Percentiles rank a stretch among this genome's conserved stretches.
phyloP scores from a whole-genome alignment of 1,284 basidiomycete genomes.

The Fomes fomentarius region DNA sequence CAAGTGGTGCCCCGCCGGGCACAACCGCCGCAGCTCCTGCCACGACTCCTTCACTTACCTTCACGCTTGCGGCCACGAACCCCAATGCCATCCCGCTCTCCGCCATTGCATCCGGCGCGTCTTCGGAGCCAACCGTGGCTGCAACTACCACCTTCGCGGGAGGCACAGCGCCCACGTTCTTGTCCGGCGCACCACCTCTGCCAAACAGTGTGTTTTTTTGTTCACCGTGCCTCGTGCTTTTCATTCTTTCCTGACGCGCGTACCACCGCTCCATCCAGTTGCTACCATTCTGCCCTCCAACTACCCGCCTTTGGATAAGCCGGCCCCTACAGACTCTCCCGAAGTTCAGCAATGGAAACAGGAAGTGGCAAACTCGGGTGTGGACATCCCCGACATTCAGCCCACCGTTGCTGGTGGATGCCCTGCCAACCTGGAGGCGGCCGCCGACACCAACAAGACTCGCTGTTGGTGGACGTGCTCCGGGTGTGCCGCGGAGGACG shows the following conservation, averaged over 20 bases:
- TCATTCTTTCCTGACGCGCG: background rate
- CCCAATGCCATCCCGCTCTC: constrained; percentile 61
- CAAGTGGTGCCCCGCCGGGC: background rate
- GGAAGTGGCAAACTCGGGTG: constrained; percentile 57
- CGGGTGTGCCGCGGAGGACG: constrained; percentile 69
- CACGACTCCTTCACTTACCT: constrained; percentile 31
- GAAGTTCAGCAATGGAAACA: constrained; percentile 77
- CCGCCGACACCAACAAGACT: constrained; percentile 50
- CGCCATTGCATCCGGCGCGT: constrained; percentile 43
- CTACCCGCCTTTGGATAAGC: constrained; percentile 74
- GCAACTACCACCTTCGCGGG: constrained; percentile 42
- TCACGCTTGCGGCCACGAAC: constrained; percentile 54
- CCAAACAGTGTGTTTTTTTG: constrained; percentile 43
- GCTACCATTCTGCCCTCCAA: constrained; percentile 45
- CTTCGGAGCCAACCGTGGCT: constrained; percentile 41
- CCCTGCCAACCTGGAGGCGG: constrained; percentile 60
- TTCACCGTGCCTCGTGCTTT: background rate
- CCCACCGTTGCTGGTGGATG: constrained; percentile 64
- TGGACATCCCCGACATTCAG: constrained; percentile 56
- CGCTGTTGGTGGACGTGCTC: constrained; percentile 91
- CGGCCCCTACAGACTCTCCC: constrained; percentile 68
- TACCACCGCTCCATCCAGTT: constrained; percentile 34
- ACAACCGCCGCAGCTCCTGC: constrained; percentile 17
- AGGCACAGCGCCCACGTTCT: constrained; percentile 46
- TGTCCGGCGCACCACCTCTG: constrained; percentile 55